Evolutionary conservation across 257 asterid genomes (phyloP).

Genomic region (Jaltomata sinuosa): DNA sequence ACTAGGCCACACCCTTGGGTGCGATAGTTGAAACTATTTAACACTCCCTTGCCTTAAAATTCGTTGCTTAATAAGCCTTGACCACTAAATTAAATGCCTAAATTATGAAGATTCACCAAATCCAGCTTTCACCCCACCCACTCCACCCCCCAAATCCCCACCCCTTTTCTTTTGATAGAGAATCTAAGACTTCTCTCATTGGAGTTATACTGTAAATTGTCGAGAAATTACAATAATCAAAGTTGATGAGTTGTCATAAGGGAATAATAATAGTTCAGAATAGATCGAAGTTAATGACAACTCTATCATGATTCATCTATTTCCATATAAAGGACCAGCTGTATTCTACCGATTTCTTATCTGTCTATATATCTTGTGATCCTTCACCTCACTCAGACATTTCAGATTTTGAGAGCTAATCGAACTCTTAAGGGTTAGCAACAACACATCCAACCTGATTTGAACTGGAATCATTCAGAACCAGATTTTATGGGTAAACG

Average conservation of each 20-base stretch:
- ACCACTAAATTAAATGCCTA: not conserved
- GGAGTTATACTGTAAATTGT: not conserved
- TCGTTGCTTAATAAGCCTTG: not conserved
- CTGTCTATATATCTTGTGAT: not conserved
- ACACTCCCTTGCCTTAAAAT: not conserved
- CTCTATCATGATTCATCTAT: not conserved
- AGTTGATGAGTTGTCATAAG: not conserved
- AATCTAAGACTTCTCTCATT: not conserved
- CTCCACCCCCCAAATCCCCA: not conserved
- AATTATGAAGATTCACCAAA: not conserved
- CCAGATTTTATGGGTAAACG: constrained; percentile 7
- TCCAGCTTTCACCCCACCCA: not conserved
- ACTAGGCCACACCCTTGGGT: too few species aligned
- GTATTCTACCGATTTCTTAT: not conserved
- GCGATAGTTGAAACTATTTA: too few species aligned
- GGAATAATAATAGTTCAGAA: not conserved
- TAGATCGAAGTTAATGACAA: not conserved
- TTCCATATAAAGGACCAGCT: not conserved
- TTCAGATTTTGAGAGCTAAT: not conserved
- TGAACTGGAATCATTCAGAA: not conserved
- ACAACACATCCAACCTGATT: not conserved
- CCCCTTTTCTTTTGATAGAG: not conserved
- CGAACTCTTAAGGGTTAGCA: not conserved
- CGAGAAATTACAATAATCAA: not conserved
- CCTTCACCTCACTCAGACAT: not conserved